Evolutionary conservation across 78 protist species (phyloP), one percentile per base, ranked within the genome.

Genomic region (Mantamonas sphyraenae): DNA sequence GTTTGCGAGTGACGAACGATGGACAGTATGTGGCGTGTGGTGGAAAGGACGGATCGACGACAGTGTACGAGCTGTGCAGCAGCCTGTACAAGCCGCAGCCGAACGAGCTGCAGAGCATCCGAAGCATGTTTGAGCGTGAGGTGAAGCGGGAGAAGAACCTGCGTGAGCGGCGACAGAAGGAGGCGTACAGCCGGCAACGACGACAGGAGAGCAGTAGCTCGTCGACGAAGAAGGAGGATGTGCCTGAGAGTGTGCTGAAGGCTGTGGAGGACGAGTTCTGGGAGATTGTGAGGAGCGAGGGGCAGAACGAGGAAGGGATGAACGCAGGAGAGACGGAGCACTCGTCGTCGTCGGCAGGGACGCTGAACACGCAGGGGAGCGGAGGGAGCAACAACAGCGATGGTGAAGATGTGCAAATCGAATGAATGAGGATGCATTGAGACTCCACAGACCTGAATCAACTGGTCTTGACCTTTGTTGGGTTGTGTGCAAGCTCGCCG

Each of bases 1-100:
- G 50, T 30, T 3, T 24, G 24, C 3, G 37, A 1, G 31, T 45
- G 20, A 77, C 69, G 24, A 63, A 34, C 17, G 47, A 57, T 24
- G 90, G 90, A 2, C 34, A 39, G 30, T 61, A 69, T 62, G 14
- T 86, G 3, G 87, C 86, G n/a, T 45, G 72, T 10, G 91, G 91
- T 26, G 74, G 73, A 0, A 67, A 30, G 50, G 86, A 86, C 65
- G 91, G 87, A 30, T 64, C 72, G 19, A 67, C 75, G n/a, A 59
- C 74, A 20, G 62, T 85, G 53, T 47, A 76, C 59, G 86, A 85
- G 84, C 57, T 80, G 35, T 77, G 74, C 42, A 74, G 40, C n/a
- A 24, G 59, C 55, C 75, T 84, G 33, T 4, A 39, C 68, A 30
- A 10, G 57, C 12, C 16, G 35, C 80, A 71, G 68, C 24, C 47